Conservation (phyloP, 2,329 filamentous ascomycete species). For the Cladosporium austrohemisphaericum region DNA sequence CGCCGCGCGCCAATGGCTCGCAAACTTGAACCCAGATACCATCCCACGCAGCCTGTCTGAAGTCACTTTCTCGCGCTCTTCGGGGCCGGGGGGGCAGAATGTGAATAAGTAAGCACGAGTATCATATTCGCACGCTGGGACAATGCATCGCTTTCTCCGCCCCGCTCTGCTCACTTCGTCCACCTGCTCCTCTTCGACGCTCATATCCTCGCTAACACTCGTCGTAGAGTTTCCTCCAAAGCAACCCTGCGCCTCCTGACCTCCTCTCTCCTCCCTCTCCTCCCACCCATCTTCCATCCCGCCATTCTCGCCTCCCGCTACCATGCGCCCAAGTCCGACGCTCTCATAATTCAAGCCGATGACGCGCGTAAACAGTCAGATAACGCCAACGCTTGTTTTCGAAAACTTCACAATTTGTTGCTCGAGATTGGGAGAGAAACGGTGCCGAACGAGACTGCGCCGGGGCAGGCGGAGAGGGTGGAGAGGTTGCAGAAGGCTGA, state of each 20-base stretch:
- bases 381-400: slow-evolving; percentile 58
- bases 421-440: slow-evolving; percentile 47
- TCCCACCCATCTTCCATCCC: slow-evolving; percentile 53
- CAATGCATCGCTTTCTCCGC: too few relatives aligned
- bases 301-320: slow-evolving; percentile 53
- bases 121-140: too few relatives aligned
- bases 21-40: slow-evolving; percentile 49
- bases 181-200: neutral
- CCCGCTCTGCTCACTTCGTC: too few relatives aligned
- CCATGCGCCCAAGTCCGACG: slow-evolving; percentile 49
- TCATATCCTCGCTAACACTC: neutral
- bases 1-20: slow-evolving; percentile 34
- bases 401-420: slow-evolving; percentile 55
- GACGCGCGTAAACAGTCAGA: slow-evolving; percentile 59
- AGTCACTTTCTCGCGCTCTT: slow-evolving; percentile 60
- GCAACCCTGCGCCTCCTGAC: slow-evolving; percentile 59
- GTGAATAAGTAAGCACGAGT: slow-evolving; percentile 63
- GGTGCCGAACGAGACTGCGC: slow-evolving; percentile 59
- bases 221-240: slow-evolving; percentile 60
- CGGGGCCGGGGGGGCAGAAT: slow-evolving; percentile 64
- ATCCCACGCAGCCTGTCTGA: slow-evolving; percentile 56
- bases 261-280: slow-evolving; percentile 48
- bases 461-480: slow-evolving; percentile 53
- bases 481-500: slow-evolving; percentile 55
- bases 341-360: slow-evolving; percentile 60